Base-by-base conservation (phyloP, 257 asterid genomes). In the Lycium ferocissimum region DNA sequence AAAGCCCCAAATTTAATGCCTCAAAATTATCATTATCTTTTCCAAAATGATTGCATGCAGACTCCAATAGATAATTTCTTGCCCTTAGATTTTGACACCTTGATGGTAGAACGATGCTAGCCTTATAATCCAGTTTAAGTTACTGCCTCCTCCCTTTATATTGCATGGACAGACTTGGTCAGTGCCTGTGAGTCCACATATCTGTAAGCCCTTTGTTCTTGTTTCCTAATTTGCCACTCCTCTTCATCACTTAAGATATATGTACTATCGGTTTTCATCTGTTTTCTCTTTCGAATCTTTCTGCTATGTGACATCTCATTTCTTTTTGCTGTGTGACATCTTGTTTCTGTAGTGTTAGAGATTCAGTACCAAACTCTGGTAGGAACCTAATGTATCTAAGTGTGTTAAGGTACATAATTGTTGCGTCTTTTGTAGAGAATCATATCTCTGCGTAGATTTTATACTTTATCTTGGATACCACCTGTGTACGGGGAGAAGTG, bases 1-100 rank as follows among this genome's bases (percentile, higher is more conserved):
- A 59, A 59, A 18, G 66, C 66, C n/a, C 66, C 66, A 59, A 51
- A 51, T 51, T 1, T 51, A 9, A 10, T 1, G 56, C 56, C 43
- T 70, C 61, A 75, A 75, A 47, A 75, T 75, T 47, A 20, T 12
- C 61, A 7, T 51, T 76, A 13, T 76, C 7, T 38, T 38, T 49
- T 47, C 49, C n/a, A 22, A 45, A 49, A 47, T 12, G 59, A 47
- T 73, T 13, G 45, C 61, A 22, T 51, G 62, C 62, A 20, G 62
- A 75, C 43, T 75, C 81, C 45, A 75, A 49, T 51, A 49, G 45
- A 75, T 22, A 62, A 49, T 75, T 49, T 75, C 82, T 26, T 76
- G 63, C 63, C 76, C 47, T 51, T 76, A 73, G 61, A 20, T 73
- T 73, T 72, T 6, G 58, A n/a, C 37, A 43, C 57, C 58, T 45